Conservation (phyloP, 768 basidiomycete species). For the Amanita molliuscula region DNA sequence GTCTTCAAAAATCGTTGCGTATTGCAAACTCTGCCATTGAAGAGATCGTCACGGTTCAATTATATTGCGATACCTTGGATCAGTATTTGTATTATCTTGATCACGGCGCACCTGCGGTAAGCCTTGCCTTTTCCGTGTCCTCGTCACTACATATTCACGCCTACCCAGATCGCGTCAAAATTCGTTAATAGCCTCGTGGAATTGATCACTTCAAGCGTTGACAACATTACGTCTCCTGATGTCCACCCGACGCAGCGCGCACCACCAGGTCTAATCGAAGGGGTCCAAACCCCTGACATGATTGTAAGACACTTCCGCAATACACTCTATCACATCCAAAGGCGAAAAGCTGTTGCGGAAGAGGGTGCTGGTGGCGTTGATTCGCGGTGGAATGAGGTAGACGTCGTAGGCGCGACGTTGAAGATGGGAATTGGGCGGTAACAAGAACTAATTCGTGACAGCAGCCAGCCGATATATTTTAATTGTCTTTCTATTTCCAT, state of each 20-base stretch:
- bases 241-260: slow-evolving; percentile 84
- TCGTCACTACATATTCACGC: not conserved
- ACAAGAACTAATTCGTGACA: slow-evolving; percentile 7
- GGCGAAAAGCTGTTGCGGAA: slow-evolving; percentile 47
- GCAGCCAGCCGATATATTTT: too few species aligned
- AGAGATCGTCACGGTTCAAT: slow-evolving; percentile 91
- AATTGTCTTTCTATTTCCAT: too few species aligned
- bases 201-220: slow-evolving; percentile 89
- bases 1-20: slow-evolving; percentile 90
- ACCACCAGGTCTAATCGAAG: slow-evolving; percentile 84
- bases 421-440: slow-evolving; percentile 78
- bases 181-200: slow-evolving; percentile 96
- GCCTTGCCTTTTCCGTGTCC: slow-evolving; percentile 17
- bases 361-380: slow-evolving; percentile 30
- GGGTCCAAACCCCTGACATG: slow-evolving; percentile 88
- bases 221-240: slow-evolving; percentile 80
- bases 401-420: slow-evolving; percentile 76
- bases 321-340: slow-evolving; percentile 74
- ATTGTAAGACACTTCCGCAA: slow-evolving; percentile 91
- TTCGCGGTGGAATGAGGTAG: slow-evolving; percentile 77
- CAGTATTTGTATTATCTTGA: slow-evolving; percentile 96
- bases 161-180: slow-evolving; percentile 75
- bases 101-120: slow-evolving; percentile 81
- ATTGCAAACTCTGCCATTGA: slow-evolving; percentile 96
- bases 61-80: slow-evolving; percentile 94